These are phyloP conservation scores for Luvunga scandens DNA, from an alignment of 345 rosid genomes.

Conservation along the genomic window DNA sequence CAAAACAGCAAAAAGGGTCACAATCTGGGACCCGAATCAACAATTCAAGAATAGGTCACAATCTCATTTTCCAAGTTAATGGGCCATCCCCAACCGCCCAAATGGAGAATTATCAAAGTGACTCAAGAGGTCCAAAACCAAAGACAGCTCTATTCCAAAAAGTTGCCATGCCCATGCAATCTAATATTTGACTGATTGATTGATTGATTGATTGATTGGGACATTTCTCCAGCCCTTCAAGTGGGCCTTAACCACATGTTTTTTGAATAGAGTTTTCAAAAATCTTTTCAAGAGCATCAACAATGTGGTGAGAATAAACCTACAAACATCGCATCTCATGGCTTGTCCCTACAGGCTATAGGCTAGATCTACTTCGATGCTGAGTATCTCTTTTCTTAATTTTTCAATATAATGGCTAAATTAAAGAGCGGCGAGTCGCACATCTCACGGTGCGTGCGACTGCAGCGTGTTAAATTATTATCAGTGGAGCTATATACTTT, in stretches of 20 bases:
- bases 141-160: conserved; percentile 24
- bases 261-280: background rate
- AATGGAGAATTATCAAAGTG: conserved; percentile 16
- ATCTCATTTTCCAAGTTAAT: background rate
- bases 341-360: background rate
- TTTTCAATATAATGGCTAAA: too few species aligned
- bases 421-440: too few species aligned
- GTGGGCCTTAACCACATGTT: conserved; percentile 15
- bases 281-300: background rate
- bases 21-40: conserved; percentile 14
- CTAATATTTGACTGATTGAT: conserved; percentile 1
- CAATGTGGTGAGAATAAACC: background rate
- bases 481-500: accelerated
- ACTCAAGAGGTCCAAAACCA: conserved; percentile 34
- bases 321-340: background rate
- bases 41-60: conserved; percentile 1
- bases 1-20: background rate
- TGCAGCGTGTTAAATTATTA: too few species aligned
- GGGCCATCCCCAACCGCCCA: conserved; percentile 45
- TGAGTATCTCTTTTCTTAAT: too few species aligned
- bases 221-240: conserved; percentile 5
- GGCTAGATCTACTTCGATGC: background rate
- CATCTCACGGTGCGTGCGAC: too few species aligned
- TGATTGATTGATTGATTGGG: conserved; percentile 21
- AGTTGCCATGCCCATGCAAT: conserved; percentile 1